Base-by-base conservation (phyloP, 306 rosid species). In the Macrotyloma uniflorum region DNA sequence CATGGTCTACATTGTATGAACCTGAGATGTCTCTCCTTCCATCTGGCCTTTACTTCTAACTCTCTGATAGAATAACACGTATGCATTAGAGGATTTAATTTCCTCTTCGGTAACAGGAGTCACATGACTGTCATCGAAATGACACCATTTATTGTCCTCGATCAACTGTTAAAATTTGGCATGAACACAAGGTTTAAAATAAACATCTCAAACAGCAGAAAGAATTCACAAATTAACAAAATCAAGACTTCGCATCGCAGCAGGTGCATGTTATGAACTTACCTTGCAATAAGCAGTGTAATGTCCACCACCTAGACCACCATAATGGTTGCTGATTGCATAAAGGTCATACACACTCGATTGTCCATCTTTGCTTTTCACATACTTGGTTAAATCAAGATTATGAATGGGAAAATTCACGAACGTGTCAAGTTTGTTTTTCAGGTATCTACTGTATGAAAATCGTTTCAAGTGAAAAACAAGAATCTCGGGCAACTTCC, bases 251-350 rank as follows among this genome's bases (percentile, higher is more conserved):
- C 53, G 78, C 59, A 75, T 28, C 68, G 23, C 61, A 59, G 24
- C 70, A 18, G 61, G 7, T 61, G 14, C 72, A 65, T 9, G 58
- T 66, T 45, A 51, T 15, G 20, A 80, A 42, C 7, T 68, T 67
- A 93, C 99, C 98, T 96, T 93, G 1, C 93, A 92, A 73, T 93
- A 93, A 4, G 99, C 99, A 76, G 99, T 90, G 87, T 96, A 93
- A 84, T 96, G 99, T 69, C 99, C 99, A 30, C 99, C 96, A 23
- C 98, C 99, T 43, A 96, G 89, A 83, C 98, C 98, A 23, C 99
- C 99, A 70, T 96, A 93, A 83, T 96, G 99, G 86, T 96, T 96
- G 91, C 98, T 96, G 83, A 96, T 82, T 73, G 99, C 97, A 78
- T 93, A 96, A 38, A 96, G 90, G 81, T 96, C 84, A 70, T 93